A percentile compares a stretch with the other conserved stretches of the same genome.
These are phyloP conservation scores for Phascolomyces articulosus DNA, from an alignment of 371 early-diverging fungal genomes.

Conservation along the genomic window DNA sequence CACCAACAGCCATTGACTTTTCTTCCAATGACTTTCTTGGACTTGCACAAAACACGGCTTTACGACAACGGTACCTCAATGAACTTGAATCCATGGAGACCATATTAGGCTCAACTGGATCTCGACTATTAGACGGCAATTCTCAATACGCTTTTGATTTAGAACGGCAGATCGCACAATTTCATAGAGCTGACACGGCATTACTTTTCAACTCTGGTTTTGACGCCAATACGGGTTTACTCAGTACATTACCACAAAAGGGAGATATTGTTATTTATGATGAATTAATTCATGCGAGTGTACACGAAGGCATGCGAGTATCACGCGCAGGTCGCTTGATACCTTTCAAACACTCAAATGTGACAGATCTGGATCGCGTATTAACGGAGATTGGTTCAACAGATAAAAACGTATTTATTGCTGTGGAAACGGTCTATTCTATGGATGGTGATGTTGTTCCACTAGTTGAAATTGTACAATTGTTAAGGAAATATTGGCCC, in stretches of 20 bases:
- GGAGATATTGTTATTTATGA: constrained; percentile 75
- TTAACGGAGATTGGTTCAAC: constrained; percentile 17
- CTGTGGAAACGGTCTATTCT: constrained; percentile 79
- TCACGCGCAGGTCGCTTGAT: constrained; percentile 54
- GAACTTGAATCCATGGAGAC: constrained; percentile 39
- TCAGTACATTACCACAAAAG: constrained; percentile 68
- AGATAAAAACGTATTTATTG: constrained; percentile 63
- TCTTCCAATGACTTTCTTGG: constrained; percentile 86
- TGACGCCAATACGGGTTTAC: constrained; percentile 79
- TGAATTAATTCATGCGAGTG: constrained; percentile 79
- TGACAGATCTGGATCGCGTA: constrained; percentile 54
- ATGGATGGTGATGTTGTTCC: constrained; percentile 89
- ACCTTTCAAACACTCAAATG: constrained; percentile 75
- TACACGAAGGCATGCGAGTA: constrained; percentile 79
- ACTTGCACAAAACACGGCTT: constrained; percentile 51
- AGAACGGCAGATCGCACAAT: constrained; percentile 63
- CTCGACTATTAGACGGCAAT: constrained; percentile 79
- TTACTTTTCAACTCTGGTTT: constrained; percentile 85
- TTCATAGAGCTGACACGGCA: constrained; percentile 66
- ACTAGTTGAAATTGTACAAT: constrained; percentile 59
- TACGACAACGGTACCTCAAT: constrained; percentile 46
- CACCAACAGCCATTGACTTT: constrained; percentile 61
- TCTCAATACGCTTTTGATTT: constrained; percentile 61
- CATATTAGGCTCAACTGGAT: constrained; percentile 78
- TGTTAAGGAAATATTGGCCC: constrained; percentile 49